phyloP scores from a whole-genome alignment of 768 basidiomycete species.

The Auricularia cornea region DNA sequence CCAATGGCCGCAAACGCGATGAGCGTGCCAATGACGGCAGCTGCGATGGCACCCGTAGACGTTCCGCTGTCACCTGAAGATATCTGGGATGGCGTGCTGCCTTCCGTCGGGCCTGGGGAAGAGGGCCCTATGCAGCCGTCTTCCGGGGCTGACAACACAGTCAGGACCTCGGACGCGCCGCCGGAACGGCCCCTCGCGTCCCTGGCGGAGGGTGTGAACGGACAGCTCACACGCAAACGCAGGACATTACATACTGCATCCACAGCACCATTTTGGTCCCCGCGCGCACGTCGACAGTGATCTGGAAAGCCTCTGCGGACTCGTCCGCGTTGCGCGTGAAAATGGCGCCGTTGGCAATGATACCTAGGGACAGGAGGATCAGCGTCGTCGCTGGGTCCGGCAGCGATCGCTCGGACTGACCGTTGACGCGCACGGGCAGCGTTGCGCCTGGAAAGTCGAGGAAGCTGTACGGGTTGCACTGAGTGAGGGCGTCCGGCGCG shows the following conservation, averaged over 20 bases:
- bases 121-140: conserved; percentile 40
- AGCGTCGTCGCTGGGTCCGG: conserved; percentile 1
- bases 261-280: conserved; percentile 50
- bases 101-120: conserved; percentile 29
- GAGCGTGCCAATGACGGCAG: conserved; percentile 40
- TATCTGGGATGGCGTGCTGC: conserved; percentile 12
- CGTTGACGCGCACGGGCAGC: conserved; percentile 52
- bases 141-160: conserved; percentile 41
- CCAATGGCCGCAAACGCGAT: conserved; percentile 34
- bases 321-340: conserved; percentile 33
- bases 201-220: conserved; percentile 23
- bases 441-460: conserved; percentile 28
- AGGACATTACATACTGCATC: conserved; percentile 11
- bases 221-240: too few relatives aligned
- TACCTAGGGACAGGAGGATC: conserved; percentile 29
- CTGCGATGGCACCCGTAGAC: conserved; percentile 25
- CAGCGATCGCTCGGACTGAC: conserved; percentile 26
- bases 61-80: conserved; percentile 40
- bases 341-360: conserved; percentile 56
- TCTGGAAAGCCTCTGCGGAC: conserved; percentile 43
- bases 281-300: conserved; percentile 39
- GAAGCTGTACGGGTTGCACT: conserved; percentile 36
- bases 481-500: not conserved
- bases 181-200: conserved; percentile 45
- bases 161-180: conserved; percentile 47